Evolutionary conservation across 176 grass and related monocot species (phyloP).

Genomic region (Zea luxurians): DNA sequence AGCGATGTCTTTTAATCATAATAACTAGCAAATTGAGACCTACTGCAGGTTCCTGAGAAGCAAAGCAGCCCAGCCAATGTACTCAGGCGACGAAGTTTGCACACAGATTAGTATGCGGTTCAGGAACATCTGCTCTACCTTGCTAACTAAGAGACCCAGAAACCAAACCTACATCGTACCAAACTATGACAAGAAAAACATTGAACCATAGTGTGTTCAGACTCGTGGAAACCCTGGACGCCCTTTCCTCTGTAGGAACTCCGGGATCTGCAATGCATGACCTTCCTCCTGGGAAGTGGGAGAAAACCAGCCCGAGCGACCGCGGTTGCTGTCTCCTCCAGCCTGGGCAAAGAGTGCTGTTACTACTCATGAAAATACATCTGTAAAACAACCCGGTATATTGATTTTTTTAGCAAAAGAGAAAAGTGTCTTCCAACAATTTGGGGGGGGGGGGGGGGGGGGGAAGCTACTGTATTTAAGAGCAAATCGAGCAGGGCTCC

Average conservation of each 20-base stretch:
- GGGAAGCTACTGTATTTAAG: no score
- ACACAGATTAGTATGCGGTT: not conserved
- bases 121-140: slow-evolving; percentile 27
- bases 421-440: no score
- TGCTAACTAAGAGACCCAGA: not conserved
- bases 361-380: slow-evolving; percentile 9
- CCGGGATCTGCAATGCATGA: slow-evolving; percentile 58
- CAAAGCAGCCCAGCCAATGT: not conserved
- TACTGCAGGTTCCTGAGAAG: not conserved
- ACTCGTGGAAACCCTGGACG: slow-evolving; percentile 56
- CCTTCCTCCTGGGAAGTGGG: slow-evolving; percentile 53
- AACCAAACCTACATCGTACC: not conserved
- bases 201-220: slow-evolving; percentile 24
- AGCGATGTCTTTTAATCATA: not conserved
- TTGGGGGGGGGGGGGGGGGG: no score
- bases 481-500: no score
- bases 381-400: no score
- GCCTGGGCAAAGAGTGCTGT: slow-evolving; percentile 12
- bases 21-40: not conserved
- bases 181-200: slow-evolving; percentile 15
- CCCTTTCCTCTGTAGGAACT: slow-evolving; percentile 73
- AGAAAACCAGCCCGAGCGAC: slow-evolving; percentile 40
- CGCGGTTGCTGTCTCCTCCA: slow-evolving; percentile 41
- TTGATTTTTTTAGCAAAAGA: no score
- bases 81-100: slow-evolving; percentile 1